Evolutionary conservation across 2,329 filamentous ascomycete genomes (phyloP), one percentile per base, ranked within the genome.

Genomic region (Neoarthrinium moseri): DNA sequence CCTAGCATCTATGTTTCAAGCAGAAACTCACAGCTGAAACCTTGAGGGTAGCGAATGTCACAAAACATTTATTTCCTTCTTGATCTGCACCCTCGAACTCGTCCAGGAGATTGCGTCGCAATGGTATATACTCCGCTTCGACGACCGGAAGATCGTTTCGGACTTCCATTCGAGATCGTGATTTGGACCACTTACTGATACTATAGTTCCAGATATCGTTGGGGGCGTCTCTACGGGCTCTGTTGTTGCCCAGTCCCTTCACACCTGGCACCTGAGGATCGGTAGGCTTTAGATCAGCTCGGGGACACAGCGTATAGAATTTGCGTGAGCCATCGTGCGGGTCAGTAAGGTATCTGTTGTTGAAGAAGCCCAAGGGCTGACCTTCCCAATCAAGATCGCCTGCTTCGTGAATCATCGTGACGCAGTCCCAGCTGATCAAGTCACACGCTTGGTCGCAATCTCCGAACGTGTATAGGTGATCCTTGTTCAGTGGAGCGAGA

Each of bases 71-170:
- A 39, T 56, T 47, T 20, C 75, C 65, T 1, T 71, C 65, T 7
- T 75, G 66, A 3, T 71, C 68, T 23, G 81, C 74, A 6, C 76
- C 73, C 18, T 79, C 74, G 3, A 76, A 79, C 53, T 85, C 81
- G 47, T 92, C 89, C 2, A 97, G 74, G 26, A 94, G 77, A 61
- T 97, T 96, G 23, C 91, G 82, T n/a, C 91, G 83, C 26, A 91
- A 75, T 1, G 86, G 74, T 21, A 95, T 77, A 37, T 86, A 71
- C 52, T 92, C 81, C 0, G 86, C 90, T 56, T 86, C 77, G 5
- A 95, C 68, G 0, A 99, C 94, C 1, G 90, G 88, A 56, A 97
- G 89, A n/a, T 86, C 70, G 29, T 80, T 72, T 26, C 81, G 72
- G 69, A 86, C 87, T 0, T 59, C 59, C 45, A 77, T 62, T 29